Evolutionary conservation across 164 flowering plant species (phyloP).

Genomic region (Tinospora cordifolia): DNA sequence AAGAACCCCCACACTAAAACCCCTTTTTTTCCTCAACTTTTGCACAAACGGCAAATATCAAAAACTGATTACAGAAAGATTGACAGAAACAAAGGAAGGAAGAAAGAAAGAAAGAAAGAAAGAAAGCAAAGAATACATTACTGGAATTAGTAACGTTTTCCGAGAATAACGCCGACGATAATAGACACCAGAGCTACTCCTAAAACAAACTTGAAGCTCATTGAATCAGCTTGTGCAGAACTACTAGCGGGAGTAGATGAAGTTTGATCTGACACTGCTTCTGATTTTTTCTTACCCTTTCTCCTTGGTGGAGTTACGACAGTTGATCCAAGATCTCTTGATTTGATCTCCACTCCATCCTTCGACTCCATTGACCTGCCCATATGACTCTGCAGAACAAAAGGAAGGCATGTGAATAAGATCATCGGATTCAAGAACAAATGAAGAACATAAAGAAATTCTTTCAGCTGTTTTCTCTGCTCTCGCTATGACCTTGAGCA

Average conservation of each 20-base stretch:
- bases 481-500: neutral
- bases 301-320: slow-evolving; percentile 55
- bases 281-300: slow-evolving; percentile 66
- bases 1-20: slow-evolving; percentile 6
- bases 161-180: slow-evolving; percentile 75
- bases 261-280: slow-evolving; percentile 41
- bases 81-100: neutral
- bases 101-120: neutral
- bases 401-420: neutral
- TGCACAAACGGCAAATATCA: neutral
- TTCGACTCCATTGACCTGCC: slow-evolving; percentile 19
- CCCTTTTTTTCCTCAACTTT: neutral
- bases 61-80: slow-evolving; percentile 3
- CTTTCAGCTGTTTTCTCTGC: neutral
- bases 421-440: slow-evolving; percentile 3
- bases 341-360: slow-evolving; percentile 49
- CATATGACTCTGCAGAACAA: slow-evolving; percentile 34
- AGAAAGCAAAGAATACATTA: neutral
- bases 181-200: slow-evolving; percentile 79
- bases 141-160: slow-evolving; percentile 54
- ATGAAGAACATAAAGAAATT: neutral
- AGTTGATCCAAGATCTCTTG: slow-evolving; percentile 56
- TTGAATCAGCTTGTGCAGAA: slow-evolving; percentile 27
- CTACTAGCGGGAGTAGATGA: slow-evolving; percentile 22
- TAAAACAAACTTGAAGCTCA: slow-evolving; percentile 48